phyloP scores from a whole-genome alignment of 352 stramenopile genomes.

The Peronospora destructor region DNA sequence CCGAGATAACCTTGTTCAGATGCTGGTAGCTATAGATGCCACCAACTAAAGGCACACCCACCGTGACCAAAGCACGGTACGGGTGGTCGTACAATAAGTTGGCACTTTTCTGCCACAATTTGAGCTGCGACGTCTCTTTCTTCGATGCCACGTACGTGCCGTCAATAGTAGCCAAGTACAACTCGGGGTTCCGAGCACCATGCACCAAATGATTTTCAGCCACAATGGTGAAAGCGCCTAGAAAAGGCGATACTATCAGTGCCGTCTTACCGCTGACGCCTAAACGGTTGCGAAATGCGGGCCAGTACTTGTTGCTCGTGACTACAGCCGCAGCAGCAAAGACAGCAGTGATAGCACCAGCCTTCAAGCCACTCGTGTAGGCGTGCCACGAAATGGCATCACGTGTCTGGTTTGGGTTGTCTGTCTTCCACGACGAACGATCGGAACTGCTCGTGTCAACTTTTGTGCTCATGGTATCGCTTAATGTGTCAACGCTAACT shows the following conservation, averaged over 20 bases:
- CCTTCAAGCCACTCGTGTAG: slow-evolving; percentile 48
- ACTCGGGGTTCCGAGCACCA: slow-evolving; percentile 62
- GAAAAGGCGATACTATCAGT: slow-evolving; percentile 51
- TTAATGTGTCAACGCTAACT: no score
- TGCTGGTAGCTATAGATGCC: slow-evolving; percentile 68
- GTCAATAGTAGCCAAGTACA: slow-evolving; percentile 59
- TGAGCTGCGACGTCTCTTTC: slow-evolving; percentile 34
- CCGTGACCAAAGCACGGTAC: slow-evolving; percentile 46
- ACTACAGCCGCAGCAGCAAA: slow-evolving; percentile 29
- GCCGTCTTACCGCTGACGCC: slow-evolving; percentile 68
- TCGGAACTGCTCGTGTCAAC: slow-evolving; percentile 5
- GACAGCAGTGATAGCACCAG: slow-evolving; percentile 29
- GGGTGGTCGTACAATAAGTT: slow-evolving; percentile 82
- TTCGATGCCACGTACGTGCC: slow-evolving; percentile 33
- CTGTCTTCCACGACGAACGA: slow-evolving; percentile 25
- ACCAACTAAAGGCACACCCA: slow-evolving; percentile 58
- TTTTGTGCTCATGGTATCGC: no score
- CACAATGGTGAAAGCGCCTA: slow-evolving; percentile 61
- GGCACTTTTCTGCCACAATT: slow-evolving; percentile 49
- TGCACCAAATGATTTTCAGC: slow-evolving; percentile 55
- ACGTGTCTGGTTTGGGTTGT: slow-evolving; percentile 44
- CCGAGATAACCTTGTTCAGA: slow-evolving; percentile 59
- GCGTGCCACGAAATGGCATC: slow-evolving; percentile 71
- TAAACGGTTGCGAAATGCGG: slow-evolving; percentile 62
- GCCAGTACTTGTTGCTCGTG: slow-evolving; percentile 51